Percentiles rank a stretch among this genome's conserved stretches.
phyloP scores from a whole-genome alignment of 108 stramenopile genomes.

The Cyclostephanos tholiformis region DNA sequence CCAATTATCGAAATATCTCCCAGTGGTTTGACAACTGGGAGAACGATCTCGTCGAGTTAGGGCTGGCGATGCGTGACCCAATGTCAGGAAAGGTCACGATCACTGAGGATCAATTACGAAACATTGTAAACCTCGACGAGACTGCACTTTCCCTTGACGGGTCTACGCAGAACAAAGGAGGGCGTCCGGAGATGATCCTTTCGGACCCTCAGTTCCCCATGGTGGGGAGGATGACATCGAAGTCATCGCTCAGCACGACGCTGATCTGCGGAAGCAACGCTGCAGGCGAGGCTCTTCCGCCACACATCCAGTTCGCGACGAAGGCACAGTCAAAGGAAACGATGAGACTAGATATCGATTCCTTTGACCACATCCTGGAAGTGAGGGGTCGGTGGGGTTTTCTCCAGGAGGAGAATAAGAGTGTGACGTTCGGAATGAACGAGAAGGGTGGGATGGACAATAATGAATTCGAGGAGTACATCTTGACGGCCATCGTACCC shows the following conservation, averaged over 20 bases:
- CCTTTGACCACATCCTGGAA: neutral
- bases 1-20: no score
- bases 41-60: no score
- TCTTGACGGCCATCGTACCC: neutral
- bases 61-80: no score
- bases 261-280: conserved; percentile 24
- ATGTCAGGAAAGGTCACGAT: no score
- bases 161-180: no score
- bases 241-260: neutral
- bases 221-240: conserved; percentile 11
- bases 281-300: conserved; percentile 8
- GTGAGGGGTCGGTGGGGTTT: conserved; percentile 11
- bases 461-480: conserved; percentile 4
- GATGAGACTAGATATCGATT: neutral
- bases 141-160: no score
- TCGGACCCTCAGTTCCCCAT: conserved; percentile 5
- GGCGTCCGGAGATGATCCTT: conserved; percentile 3
- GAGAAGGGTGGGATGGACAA: conserved; percentile 30
- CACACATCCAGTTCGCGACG: neutral
- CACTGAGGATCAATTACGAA: no score
- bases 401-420: neutral
- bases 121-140: no score
- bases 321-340: neutral
- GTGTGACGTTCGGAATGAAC: conserved; percentile 20
- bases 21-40: no score